These are phyloP conservation scores for Alloascoidea africana DNA, from an alignment of 805 yeast species.

Conservation along the genomic window DNA sequence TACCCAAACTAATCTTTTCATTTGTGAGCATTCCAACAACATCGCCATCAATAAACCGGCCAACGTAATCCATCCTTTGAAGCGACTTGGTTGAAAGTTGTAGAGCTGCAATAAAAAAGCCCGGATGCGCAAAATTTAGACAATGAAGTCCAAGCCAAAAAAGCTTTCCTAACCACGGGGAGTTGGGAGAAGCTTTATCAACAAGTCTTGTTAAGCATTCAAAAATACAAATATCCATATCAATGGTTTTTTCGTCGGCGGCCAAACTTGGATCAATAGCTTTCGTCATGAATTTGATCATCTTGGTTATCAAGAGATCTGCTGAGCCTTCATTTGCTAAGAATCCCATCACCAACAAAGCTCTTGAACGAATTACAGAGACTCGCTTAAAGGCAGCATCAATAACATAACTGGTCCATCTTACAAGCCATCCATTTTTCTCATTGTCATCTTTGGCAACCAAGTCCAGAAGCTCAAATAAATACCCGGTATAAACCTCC, in stretches of 20 bases:
- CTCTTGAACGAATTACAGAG: constrained; percentile 19
- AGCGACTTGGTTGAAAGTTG: background rate
- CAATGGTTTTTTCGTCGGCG: constrained; percentile 21
- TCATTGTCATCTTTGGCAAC: constrained; percentile 28
- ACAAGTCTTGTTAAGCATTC: constrained; percentile 32
- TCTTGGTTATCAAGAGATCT: constrained; percentile 30
- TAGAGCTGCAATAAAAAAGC: background rate
- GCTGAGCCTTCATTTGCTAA: constrained; percentile 48
- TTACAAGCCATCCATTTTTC: constrained; percentile 39
- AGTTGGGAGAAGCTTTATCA: constrained; percentile 29
- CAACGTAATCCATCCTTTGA: background rate
- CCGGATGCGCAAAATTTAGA: background rate
- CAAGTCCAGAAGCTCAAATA: constrained; percentile 5
- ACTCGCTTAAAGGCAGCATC: constrained; percentile 38
- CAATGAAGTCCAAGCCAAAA: constrained; percentile 26
- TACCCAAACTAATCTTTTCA: background rate
- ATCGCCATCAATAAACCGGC: background rate
- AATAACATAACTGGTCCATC: constrained; percentile 51
- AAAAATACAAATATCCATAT: constrained; percentile 22
- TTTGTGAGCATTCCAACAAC: background rate
- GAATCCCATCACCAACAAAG: constrained; percentile 55
- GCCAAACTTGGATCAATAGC: constrained; percentile 16
- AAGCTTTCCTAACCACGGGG: constrained; percentile 30
- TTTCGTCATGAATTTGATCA: constrained; percentile 11
- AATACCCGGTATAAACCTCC: background rate